phyloP scores from a whole-genome alignment of 2,329 filamentous ascomycete species.

The Verticillium klebahnii region DNA sequence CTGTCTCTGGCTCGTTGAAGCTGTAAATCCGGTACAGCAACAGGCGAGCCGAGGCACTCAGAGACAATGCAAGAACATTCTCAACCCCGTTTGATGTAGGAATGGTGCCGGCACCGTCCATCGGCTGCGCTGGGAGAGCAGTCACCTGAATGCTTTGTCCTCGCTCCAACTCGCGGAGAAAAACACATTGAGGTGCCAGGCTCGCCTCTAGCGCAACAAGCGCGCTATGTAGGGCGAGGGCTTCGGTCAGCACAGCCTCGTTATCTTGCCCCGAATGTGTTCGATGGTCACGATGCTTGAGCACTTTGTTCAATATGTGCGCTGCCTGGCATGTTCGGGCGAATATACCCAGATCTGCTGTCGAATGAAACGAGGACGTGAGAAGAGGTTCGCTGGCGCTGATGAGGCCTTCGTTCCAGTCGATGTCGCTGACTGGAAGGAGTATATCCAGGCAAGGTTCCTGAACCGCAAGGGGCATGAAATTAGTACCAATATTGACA shows the following conservation, averaged over 20 bases:
- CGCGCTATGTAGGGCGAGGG: conserved; percentile 6
- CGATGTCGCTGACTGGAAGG: conserved; percentile 13
- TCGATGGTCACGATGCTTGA: conserved; percentile 1
- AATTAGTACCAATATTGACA: conserved; percentile 7
- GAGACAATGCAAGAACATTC: conserved; percentile 3
- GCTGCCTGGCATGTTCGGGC: conserved; percentile 14
- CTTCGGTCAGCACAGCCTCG: conserved; percentile 7
- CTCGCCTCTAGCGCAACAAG: background rate
- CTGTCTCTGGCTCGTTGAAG: conserved; percentile 8
- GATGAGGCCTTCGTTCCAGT: conserved; percentile 13
- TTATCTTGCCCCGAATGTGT: background rate
- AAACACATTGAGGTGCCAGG: background rate
- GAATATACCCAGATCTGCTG: conserved; percentile 7
- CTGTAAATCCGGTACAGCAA: conserved; percentile 12
- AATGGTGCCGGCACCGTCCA: background rate
- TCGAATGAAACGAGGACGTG: conserved; percentile 9
- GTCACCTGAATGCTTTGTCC: background rate
- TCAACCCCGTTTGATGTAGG: background rate
- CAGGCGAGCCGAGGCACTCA: conserved; percentile 9
- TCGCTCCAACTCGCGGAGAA: background rate
- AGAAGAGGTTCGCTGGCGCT: conserved; percentile 12
- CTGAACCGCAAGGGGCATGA: conserved; percentile 5
- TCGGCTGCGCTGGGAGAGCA: background rate
- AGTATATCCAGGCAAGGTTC: conserved; percentile 10
- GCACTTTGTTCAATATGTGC: conserved; percentile 14